phyloP scores from a whole-genome alignment of 305 asterid genomes.

The Striga hermonthica region DNA sequence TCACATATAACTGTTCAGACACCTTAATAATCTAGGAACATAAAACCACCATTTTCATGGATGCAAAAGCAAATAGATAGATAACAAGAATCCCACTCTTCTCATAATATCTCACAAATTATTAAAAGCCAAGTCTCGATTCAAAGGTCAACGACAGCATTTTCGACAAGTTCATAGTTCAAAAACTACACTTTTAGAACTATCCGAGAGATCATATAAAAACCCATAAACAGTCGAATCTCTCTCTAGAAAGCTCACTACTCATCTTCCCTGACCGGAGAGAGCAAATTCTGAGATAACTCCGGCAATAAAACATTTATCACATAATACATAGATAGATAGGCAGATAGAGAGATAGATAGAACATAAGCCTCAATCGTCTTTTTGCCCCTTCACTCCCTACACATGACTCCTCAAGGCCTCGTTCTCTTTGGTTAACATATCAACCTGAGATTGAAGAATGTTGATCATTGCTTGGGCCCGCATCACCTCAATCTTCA shows the following conservation, averaged over 20 bases:
- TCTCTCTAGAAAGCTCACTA: slow-evolving; percentile 23
- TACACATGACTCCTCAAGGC: slow-evolving; percentile 47
- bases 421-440: slow-evolving; percentile 60
- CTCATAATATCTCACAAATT: not conserved
- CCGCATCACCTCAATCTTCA: slow-evolving; percentile 92
- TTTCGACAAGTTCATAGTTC: slow-evolving; percentile 37
- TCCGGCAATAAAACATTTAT: slow-evolving; percentile 31
- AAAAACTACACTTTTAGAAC: slow-evolving; percentile 24
- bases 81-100: no score
- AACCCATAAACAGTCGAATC: slow-evolving; percentile 26
- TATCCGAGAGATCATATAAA: slow-evolving; percentile 33
- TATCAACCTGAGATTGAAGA: slow-evolving; percentile 68
- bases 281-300: slow-evolving; percentile 30
- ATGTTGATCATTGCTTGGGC: slow-evolving; percentile 81
- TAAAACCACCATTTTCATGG: no score
- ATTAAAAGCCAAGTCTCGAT: slow-evolving; percentile 22
- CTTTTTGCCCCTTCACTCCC: slow-evolving; percentile 23
- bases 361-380: not conserved
- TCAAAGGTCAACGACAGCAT: slow-evolving; percentile 25
- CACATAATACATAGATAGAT: slow-evolving; percentile 27
- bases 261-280: slow-evolving; percentile 26
- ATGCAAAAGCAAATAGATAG: no score
- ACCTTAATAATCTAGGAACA: no score
- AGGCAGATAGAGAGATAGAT: not conserved
- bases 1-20: no score